Base-by-base conservation (phyloP, 1,139 yeast species). In the Kodamaea sp. region DNA sequence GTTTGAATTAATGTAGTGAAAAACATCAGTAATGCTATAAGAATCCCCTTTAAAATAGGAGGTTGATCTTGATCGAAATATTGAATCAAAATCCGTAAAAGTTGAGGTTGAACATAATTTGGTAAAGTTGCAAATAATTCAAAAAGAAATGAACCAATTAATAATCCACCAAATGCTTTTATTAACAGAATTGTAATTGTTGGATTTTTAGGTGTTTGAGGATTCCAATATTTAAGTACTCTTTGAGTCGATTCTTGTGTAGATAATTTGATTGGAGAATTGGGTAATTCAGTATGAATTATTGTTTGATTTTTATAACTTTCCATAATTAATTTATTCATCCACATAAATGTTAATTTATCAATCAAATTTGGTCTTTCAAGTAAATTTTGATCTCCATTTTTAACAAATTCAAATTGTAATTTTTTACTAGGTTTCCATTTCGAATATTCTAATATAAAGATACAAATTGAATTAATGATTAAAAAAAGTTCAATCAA, bases 301-400 rank as follows among this genome's bases (percentile, higher is more conserved):
- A 75, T 62, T 5, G 77, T 66, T 43, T 71, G 70, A 32, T 70
- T 69, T 8, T 57, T 54, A 42, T 76, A 75, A 0, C 83, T 77
- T 38, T 71, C 71, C 23, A 55, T 51, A 28, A 81, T 72, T 42
- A 81, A 52, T 1, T 62, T 64, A 49, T 79, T 80, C 82, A 81
- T 77, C 85, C 85, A 80, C 7, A 75, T 64, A 47, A 78, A 80
- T 0, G 84, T 77, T 24, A 78, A 50, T 32, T 62, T 58, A 4
- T 81, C 75, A 15, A 78, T 50, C n/a, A 78, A 48, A 47, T 79
- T 75, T 2, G 79, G 75, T 2, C 60, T 58, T n/a, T 58, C 49
- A 6, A 69, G 54, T 27, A 52, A 53, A 7, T 43, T 27, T 6
- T 26, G 41, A 11, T 32, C 39, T 2, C 45, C 47, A 8, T 40